phyloP scores from a whole-genome alignment of 148 eudicot genomes.

The Rhododendron kiyosumense region DNA sequence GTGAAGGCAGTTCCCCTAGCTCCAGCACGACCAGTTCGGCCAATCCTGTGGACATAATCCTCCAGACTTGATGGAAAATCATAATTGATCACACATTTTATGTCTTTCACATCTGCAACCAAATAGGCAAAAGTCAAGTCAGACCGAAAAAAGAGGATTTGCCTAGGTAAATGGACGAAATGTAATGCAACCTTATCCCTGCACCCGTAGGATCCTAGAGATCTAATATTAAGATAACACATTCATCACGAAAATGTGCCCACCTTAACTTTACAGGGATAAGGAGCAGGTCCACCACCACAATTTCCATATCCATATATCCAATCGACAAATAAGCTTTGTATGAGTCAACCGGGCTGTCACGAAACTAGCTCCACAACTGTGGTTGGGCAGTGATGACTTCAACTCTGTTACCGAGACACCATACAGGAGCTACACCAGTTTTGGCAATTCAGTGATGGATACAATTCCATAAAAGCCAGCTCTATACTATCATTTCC shows the following conservation, averaged over 20 bases:
- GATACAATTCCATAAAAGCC: constrained; percentile 22
- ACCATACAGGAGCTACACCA: constrained; percentile 46
- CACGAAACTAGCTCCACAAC: constrained; percentile 71
- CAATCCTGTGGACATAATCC: constrained; percentile 97
- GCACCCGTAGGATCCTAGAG: constrained; percentile 50
- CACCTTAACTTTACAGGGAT: constrained; percentile 99
- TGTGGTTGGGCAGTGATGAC: constrained; percentile 62
- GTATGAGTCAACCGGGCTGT: constrained; percentile 82
- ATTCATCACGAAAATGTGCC: constrained; percentile 73
- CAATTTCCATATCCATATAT: constrained; percentile 37
- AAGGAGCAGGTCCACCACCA: constrained; percentile 83
- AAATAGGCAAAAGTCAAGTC: constrained; percentile 8
- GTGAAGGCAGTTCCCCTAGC: constrained; percentile 87
- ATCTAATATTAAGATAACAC: constrained; percentile 66
- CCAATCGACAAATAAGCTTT: constrained; percentile 47
- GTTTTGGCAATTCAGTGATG: constrained; percentile 26
- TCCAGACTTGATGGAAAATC: constrained; percentile 91
- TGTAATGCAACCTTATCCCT: constrained; percentile 85
- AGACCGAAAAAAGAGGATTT: constrained; percentile 1
- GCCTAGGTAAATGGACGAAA: background rate
- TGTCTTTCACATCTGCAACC: constrained; percentile 97
- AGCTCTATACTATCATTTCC: constrained; percentile 5
- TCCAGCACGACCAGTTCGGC: constrained; percentile 98
- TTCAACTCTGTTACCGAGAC: constrained; percentile 44
- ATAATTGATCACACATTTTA: constrained; percentile 89